phyloP scores from a whole-genome alignment of 768 basidiomycete genomes.

The Tulasnella sp. region DNA sequence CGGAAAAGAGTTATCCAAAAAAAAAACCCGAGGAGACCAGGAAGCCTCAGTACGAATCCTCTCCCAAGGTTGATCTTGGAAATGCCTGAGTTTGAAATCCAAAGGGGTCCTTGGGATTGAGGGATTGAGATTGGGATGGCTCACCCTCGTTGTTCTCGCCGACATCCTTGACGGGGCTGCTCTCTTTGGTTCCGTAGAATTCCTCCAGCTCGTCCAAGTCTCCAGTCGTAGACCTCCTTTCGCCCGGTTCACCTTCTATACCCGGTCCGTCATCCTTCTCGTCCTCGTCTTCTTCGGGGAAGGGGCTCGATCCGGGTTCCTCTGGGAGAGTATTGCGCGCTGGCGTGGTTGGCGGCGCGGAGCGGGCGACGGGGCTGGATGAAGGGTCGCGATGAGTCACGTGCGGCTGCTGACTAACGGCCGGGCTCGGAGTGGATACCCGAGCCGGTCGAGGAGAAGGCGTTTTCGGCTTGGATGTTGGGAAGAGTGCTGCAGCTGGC shows the following conservation, averaged over 20 bases:
- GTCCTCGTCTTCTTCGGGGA: conserved; percentile 1
- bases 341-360: neutral
- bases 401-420: neutral
- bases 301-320: neutral
- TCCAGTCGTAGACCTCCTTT: neutral
- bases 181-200: neutral
- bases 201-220: conserved; percentile 12
- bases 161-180: neutral
- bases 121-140: conserved; percentile 1
- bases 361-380: neutral
- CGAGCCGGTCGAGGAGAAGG: neutral
- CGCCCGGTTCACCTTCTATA: neutral
- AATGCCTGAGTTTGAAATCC: conserved; percentile 4
- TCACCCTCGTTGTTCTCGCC: conserved; percentile 7
- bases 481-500: neutral
- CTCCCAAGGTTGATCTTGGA: neutral
- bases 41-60: neutral
- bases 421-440: neutral
- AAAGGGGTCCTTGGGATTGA: neutral
- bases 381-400: neutral
- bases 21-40: neutral
- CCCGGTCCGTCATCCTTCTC: neutral
- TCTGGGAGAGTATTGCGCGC: neutral
- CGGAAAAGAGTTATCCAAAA: neutral
- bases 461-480: neutral